Percentiles rank a stretch among this genome's conserved stretches.
Conservation (phyloP, 768 basidiomycete genomes). For the Calocybe gangraenosa region DNA sequence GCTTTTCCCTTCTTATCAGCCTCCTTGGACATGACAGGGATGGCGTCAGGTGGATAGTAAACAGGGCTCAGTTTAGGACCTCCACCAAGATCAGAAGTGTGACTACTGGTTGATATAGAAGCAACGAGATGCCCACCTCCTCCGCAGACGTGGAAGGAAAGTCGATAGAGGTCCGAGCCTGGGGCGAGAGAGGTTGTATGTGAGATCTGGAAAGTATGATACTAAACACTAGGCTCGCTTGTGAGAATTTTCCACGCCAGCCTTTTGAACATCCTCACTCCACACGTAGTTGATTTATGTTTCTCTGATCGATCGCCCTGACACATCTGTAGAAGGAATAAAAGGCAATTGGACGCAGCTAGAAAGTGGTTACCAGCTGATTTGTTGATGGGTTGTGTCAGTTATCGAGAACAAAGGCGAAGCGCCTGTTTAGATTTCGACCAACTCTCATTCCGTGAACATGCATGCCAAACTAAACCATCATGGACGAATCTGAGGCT, state of each 20-base stretch:
- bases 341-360: too few species aligned
- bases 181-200: background rate
- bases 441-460: too few species aligned
- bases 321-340: too few species aligned
- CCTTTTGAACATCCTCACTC: too few species aligned
- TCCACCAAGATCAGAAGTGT: constrained; percentile 27
- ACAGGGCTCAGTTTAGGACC: constrained; percentile 24
- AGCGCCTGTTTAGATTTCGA: too few species aligned
- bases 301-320: too few species aligned
- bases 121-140: constrained; percentile 23
- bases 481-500: constrained; percentile 16
- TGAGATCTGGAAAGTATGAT: background rate
- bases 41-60: constrained; percentile 18
- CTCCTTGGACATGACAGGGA: constrained; percentile 17
- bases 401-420: too few species aligned
- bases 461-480: background rate
- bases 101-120: constrained; percentile 32
- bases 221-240: background rate
- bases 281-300: too few species aligned
- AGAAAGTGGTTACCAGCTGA: too few species aligned
- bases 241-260: constrained; percentile 11
- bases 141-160: constrained; percentile 15
- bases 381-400: too few species aligned
- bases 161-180: background rate
- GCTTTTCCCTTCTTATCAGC: constrained; percentile 3